phyloP scores from a whole-genome alignment of 805 yeast species.

The Candida arabinofermentans region DNA sequence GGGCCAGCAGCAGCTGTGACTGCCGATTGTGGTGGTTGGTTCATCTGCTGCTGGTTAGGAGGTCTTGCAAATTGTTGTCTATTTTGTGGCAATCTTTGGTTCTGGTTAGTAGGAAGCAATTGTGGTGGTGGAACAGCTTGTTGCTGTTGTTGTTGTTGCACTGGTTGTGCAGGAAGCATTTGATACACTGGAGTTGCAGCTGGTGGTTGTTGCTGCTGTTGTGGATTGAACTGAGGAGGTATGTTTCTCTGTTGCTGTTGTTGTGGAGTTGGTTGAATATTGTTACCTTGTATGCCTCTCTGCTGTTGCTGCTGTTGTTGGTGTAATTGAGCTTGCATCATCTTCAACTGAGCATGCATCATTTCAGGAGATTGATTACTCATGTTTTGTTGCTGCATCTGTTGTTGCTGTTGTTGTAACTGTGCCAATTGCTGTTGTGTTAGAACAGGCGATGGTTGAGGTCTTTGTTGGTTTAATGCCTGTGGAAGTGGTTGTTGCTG shows the following conservation, averaged over 20 bases:
- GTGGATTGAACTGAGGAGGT: slow-evolving; percentile 8
- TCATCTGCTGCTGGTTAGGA: slow-evolving; percentile 12
- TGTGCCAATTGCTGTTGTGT: slow-evolving; percentile 5
- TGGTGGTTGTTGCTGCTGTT: slow-evolving; percentile 22
- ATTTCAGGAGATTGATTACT: slow-evolving; percentile 13
- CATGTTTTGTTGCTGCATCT: neutral
- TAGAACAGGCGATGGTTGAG: slow-evolving; percentile 12
- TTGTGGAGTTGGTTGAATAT: slow-evolving; percentile 5
- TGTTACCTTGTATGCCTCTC: neutral
- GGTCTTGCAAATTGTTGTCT: slow-evolving; percentile 14
- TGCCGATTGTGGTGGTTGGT: slow-evolving; percentile 5
- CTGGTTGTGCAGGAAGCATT: slow-evolving; percentile 3
- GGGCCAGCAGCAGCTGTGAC: slow-evolving; percentile 18
- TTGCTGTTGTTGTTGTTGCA: slow-evolving; percentile 10
- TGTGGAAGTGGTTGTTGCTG: slow-evolving; percentile 5
- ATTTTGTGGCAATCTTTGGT: slow-evolving; percentile 21
- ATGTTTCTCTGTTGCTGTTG: neutral
- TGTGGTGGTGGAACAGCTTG: slow-evolving; percentile 15
- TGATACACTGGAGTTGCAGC: slow-evolving; percentile 7
- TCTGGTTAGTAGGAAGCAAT: slow-evolving; percentile 33
- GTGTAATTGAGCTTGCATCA: slow-evolving; percentile 23
- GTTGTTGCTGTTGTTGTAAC: slow-evolving; percentile 8
- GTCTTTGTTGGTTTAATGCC: slow-evolving; percentile 12
- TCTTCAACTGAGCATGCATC: slow-evolving; percentile 13
- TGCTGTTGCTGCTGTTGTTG: slow-evolving; percentile 27